phyloP scores from a whole-genome alignment of 495 filamentous ascomycete species.

The Penicillium verhagenii region DNA sequence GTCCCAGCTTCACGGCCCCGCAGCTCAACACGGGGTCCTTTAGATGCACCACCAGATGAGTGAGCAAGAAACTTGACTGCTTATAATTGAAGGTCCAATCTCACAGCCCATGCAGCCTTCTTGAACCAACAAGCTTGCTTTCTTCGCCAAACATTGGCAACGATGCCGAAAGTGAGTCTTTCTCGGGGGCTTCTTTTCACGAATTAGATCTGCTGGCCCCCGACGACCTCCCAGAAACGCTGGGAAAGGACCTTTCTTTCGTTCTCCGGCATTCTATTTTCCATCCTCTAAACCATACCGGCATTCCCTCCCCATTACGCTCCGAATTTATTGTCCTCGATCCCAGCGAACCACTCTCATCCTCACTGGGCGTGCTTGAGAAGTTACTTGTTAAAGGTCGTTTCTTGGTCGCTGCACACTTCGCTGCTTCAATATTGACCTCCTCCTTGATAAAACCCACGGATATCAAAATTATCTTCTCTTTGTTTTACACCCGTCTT shows the following conservation, averaged over 20 bases:
- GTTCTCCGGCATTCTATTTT: constrained; percentile 77
- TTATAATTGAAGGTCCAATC: neutral
- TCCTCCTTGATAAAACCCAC: constrained; percentile 48
- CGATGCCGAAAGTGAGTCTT: constrained; percentile 12
- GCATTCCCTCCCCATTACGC: constrained; percentile 64
- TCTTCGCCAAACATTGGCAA: constrained; percentile 13
- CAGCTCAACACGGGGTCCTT: constrained; percentile 52
- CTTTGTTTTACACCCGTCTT: constrained; percentile 77
- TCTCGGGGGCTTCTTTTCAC: constrained; percentile 31
- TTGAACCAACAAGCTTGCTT: constrained; percentile 13
- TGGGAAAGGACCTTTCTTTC: constrained; percentile 72
- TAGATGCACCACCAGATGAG: constrained; percentile 48
- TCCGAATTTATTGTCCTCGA: constrained; percentile 39
- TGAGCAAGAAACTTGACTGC: constrained; percentile 22
- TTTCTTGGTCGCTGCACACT: constrained; percentile 58
- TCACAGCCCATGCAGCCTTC: constrained; percentile 29
- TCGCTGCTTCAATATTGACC: constrained; percentile 40
- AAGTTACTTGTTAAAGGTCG: constrained; percentile 72
- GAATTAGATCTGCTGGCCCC: constrained; percentile 35
- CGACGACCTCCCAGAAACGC: constrained; percentile 34
- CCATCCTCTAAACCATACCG: constrained; percentile 68
- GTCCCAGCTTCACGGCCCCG: constrained; percentile 45
- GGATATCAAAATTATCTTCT: constrained; percentile 65
- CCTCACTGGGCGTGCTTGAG: constrained; percentile 48
- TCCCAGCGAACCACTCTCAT: constrained; percentile 37